phyloP scores from a whole-genome alignment of 1,139 yeast genomes.

The Arxiozyma heterogenica region DNA sequence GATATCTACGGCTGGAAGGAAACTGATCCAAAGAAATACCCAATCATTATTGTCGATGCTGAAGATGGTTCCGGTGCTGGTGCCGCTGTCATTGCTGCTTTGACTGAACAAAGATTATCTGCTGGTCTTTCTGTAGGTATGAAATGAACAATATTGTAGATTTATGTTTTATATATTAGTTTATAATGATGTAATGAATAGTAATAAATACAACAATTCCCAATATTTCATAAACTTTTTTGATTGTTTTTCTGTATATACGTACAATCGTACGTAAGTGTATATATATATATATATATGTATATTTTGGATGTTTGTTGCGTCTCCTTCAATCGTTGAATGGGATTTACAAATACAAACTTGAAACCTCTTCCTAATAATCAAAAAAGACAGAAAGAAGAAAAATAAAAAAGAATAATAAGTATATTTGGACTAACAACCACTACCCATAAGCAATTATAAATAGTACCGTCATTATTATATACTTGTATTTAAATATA shows the following conservation, averaged over 20 bases:
- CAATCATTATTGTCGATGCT: slow-evolving; percentile 76
- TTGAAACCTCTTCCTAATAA: too few relatives aligned
- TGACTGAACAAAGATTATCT: slow-evolving; percentile 69
- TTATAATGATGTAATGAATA: neutral
- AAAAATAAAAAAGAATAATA: too few relatives aligned
- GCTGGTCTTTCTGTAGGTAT: slow-evolving; percentile 68
- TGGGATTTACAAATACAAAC: too few relatives aligned
- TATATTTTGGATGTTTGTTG: too few relatives aligned
- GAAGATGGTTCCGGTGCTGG: slow-evolving; percentile 99
- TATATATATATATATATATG: too few relatives aligned
- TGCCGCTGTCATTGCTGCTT: slow-evolving; percentile 94
- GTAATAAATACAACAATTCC: neutral
- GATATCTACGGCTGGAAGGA: slow-evolving; percentile 81
- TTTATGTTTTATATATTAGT: neutral
- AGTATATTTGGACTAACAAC: too few relatives aligned
- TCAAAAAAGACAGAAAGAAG: too few relatives aligned
- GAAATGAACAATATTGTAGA: neutral
- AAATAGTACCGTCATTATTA: neutral
- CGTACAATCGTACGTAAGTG: too few relatives aligned
- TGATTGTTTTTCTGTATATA: too few relatives aligned
- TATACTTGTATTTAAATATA: neutral
- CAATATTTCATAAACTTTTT: neutral
- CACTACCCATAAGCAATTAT: neutral
- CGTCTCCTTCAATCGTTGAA: too few relatives aligned
- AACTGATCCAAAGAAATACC: slow-evolving; percentile 43